A percentile compares a stretch with the other conserved stretches of the same genome.
Conservation (phyloP, 331 rosid genomes). For the Prunus yedoensis region DNA sequence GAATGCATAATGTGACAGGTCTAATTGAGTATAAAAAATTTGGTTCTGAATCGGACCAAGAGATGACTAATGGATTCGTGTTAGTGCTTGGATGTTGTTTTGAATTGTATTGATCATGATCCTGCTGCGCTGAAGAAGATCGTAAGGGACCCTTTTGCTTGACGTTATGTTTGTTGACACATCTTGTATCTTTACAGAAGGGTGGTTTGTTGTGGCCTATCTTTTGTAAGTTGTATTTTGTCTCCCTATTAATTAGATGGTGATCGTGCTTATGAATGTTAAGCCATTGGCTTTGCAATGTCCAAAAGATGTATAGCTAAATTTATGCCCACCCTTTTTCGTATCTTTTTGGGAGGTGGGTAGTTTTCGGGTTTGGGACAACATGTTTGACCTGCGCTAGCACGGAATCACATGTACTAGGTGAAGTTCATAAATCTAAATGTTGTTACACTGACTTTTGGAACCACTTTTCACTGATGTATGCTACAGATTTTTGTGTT, state of each 20-base stretch:
- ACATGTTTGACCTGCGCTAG: neutral
- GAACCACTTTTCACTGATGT: neutral
- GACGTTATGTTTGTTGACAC: constrained; percentile 25
- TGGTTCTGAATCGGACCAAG: constrained; percentile 23
- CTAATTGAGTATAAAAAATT: constrained; percentile 34
- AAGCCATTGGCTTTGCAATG: constrained; percentile 25
- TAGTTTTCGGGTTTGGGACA: neutral
- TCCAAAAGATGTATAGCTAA: constrained; percentile 22
- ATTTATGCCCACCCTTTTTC: neutral
- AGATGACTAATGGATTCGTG: constrained; percentile 32
- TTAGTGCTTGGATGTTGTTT: constrained; percentile 42
- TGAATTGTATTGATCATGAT: constrained; percentile 33
- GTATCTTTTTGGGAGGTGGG: neutral
- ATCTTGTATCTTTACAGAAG: constrained; percentile 29
- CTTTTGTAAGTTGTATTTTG: constrained; percentile 18
- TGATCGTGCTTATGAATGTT: constrained; percentile 12
- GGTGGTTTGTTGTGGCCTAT: constrained; percentile 23
- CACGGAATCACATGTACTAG: neutral
- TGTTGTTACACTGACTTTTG: neutral
- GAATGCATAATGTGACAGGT: constrained; percentile 17
- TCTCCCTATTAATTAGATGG: constrained; percentile 15
- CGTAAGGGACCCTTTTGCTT: constrained; percentile 24
- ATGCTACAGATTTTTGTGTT: neutral
- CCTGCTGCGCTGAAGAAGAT: constrained; percentile 40
- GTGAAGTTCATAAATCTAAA: neutral